These are phyloP conservation scores for Porcisia deanei DNA, from an alignment of 208 protist genomes.

Conservation along the genomic window DNA sequence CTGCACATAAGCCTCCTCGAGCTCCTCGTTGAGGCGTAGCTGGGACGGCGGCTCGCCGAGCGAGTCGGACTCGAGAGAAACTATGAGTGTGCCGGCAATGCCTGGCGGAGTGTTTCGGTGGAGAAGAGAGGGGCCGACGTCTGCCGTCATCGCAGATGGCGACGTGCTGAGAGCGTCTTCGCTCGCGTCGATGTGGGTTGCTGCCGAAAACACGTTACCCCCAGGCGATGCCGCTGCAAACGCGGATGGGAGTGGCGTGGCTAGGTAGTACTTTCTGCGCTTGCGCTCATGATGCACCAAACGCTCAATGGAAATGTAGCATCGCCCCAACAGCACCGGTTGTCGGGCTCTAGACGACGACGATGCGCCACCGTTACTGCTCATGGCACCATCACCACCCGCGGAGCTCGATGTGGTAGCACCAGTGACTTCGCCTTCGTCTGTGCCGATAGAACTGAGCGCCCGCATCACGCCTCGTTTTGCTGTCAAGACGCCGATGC, in stretches of 20 bases:
- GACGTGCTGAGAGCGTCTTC: background rate
- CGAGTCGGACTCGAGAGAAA: conserved; percentile 67
- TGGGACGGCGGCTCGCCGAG: conserved; percentile 37
- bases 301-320: conserved; percentile 65
- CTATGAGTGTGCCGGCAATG: conserved; percentile 63
- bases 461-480: conserved; percentile 25
- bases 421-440: conserved; percentile 10
- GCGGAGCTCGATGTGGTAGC: background rate
- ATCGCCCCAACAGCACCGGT: conserved; percentile 57
- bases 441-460: conserved; percentile 1
- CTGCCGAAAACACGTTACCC: background rate
- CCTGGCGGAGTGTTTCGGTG: conserved; percentile 32
- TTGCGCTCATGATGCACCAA: conserved; percentile 56
- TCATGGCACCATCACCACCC: background rate
- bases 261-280: conserved; percentile 42
- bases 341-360: background rate
- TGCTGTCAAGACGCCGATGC: conserved; percentile 24
- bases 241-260: conserved; percentile 21
- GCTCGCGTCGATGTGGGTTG: background rate
- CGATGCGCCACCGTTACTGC: background rate
- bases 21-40: conserved; percentile 36
- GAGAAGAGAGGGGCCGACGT: conserved; percentile 28
- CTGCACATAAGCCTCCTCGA: conserved; percentile 42
- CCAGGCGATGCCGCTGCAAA: background rate
- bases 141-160: background rate